Conservation (phyloP, 306 rosid genomes). For the Rosa rugosa region DNA sequence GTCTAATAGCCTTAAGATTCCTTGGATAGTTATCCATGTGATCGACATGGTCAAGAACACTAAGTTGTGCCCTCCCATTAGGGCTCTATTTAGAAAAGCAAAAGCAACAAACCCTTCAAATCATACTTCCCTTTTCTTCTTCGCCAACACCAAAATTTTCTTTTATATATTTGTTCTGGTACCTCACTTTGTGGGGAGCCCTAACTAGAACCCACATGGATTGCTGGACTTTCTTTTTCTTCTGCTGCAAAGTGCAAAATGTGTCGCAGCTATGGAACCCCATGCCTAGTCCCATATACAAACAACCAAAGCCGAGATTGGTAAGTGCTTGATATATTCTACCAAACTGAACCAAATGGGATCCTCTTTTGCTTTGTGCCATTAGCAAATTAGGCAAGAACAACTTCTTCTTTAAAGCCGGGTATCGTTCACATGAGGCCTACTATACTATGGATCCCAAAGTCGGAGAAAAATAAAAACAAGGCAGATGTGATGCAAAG, state of each 20-base stretch:
- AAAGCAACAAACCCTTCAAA: slow-evolving; percentile 14
- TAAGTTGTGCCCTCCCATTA: background rate
- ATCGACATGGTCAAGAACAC: slow-evolving; percentile 17
- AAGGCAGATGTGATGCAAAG: slow-evolving; percentile 7
- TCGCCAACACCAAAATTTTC: slow-evolving; percentile 2
- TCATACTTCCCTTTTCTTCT: slow-evolving; percentile 1
- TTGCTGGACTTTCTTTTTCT: background rate
- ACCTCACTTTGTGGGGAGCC: background rate
- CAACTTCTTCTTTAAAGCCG: background rate
- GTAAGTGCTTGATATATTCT: background rate
- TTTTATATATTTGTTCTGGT: background rate
- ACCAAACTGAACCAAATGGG: slow-evolving; percentile 7
- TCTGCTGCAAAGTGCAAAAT: slow-evolving; percentile 8
- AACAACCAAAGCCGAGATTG: background rate
- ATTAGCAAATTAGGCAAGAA: background rate
- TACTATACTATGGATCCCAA: background rate
- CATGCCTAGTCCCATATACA: background rate
- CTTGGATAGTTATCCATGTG: slow-evolving; percentile 4
- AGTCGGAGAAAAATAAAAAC: background rate
- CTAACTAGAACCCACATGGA: slow-evolving; percentile 6
- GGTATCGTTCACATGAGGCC: slow-evolving; percentile 18
- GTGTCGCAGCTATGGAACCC: slow-evolving; percentile 6
- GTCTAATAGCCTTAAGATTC: background rate
- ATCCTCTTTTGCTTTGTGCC: background rate
- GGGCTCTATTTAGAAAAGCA: slow-evolving; percentile 8